These are phyloP conservation scores for Amanita exitialis DNA, from an alignment of 768 basidiomycete genomes.

Conservation along the genomic window DNA sequence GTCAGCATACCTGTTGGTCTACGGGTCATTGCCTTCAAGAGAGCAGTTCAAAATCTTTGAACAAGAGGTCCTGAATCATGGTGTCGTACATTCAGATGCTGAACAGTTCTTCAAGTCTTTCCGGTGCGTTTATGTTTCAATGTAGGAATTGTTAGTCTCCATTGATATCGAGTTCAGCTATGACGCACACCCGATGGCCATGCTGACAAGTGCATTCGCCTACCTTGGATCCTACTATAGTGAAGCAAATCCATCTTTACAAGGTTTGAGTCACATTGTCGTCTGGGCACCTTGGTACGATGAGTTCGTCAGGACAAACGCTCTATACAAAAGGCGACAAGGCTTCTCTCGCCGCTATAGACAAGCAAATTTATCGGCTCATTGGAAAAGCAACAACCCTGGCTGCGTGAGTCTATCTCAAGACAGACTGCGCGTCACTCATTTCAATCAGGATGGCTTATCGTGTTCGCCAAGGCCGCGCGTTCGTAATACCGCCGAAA, in stretches of 20 bases:
- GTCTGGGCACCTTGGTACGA: neutral
- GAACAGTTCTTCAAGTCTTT: slow-evolving; percentile 63
- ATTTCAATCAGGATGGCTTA: slow-evolving; percentile 67
- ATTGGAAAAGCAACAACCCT: slow-evolving; percentile 86
- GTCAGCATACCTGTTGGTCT: slow-evolving; percentile 76
- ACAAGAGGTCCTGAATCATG: slow-evolving; percentile 71
- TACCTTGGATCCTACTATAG: slow-evolving; percentile 83
- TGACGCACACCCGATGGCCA: slow-evolving; percentile 90
- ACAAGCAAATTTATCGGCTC: slow-evolving; percentile 84
- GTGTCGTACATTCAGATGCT: slow-evolving; percentile 55
- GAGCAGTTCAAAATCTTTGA: slow-evolving; percentile 56
- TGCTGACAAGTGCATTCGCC: slow-evolving; percentile 78
- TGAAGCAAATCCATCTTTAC: slow-evolving; percentile 83
- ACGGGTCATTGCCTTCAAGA: slow-evolving; percentile 66
- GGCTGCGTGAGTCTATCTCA: slow-evolving; percentile 50
- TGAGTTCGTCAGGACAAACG: slow-evolving; percentile 48
- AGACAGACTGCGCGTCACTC: neutral
- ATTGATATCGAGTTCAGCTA: slow-evolving; percentile 36
- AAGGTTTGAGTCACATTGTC: slow-evolving; percentile 34
- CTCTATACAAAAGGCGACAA: slow-evolving; percentile 62
- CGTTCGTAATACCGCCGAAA: slow-evolving; percentile 77
- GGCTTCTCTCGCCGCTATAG: slow-evolving; percentile 68
- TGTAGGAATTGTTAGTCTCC: neutral
- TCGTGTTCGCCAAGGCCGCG: slow-evolving; percentile 82
- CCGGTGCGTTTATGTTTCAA: slow-evolving; percentile 25